phyloP scores from a whole-genome alignment of 441 rosid genomes.

The Gossypium laxum region DNA sequence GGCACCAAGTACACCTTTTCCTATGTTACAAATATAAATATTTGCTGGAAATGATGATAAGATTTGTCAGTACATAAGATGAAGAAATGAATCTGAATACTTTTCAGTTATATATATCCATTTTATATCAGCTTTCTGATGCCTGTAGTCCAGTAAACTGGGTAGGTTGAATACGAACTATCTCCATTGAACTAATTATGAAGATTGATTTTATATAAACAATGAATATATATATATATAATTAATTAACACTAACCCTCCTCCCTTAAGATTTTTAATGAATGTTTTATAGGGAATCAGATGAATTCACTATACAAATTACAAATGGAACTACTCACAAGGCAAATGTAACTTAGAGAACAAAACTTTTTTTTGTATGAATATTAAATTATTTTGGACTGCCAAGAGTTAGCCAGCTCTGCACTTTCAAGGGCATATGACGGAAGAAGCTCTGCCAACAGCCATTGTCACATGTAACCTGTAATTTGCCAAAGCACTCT shows the following conservation, averaged over 20 bases:
- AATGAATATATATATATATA: not conserved
- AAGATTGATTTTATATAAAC: slow-evolving; percentile 3
- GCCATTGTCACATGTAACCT: slow-evolving; percentile 15
- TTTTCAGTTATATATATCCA: not conserved
- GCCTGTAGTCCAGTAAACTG: not conserved
- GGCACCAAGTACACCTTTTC: too few relatives aligned
- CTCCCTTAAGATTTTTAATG: not conserved
- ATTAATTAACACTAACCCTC: not conserved
- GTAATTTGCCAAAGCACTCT: slow-evolving; percentile 9
- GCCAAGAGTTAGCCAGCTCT: slow-evolving; percentile 11
- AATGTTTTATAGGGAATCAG: slow-evolving; percentile 7
- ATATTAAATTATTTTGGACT: not conserved
- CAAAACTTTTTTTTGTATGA: not conserved
- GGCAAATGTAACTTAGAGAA: slow-evolving; percentile 8
- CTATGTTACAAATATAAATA: not conserved
- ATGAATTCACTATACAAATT: slow-evolving; percentile 13
- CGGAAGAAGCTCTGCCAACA: slow-evolving; percentile 7
- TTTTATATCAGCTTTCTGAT: slow-evolving; percentile 1
- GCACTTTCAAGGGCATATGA: not conserved
- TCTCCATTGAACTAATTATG: not conserved
- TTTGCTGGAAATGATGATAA: not conserved
- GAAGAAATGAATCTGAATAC: not conserved
- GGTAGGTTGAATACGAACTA: not conserved
- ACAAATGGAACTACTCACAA: slow-evolving; percentile 10
- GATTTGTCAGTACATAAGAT: not conserved